phyloP scores from a whole-genome alignment of 805 yeast species.

The Komagataella pastoris region DNA sequence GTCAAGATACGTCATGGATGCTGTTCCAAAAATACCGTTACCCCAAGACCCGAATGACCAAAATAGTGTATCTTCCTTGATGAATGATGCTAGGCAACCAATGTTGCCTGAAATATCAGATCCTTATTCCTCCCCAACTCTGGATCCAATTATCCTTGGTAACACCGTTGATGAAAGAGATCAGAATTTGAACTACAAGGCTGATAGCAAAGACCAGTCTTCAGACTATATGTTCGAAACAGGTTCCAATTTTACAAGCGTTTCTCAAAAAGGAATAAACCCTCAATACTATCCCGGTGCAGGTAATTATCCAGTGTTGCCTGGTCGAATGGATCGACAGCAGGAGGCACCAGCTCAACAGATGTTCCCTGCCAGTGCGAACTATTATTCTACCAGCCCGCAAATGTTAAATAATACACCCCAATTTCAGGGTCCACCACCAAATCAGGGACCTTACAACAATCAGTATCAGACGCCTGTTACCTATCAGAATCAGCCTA shows the following conservation, averaged over 20 bases:
- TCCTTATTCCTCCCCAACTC: neutral
- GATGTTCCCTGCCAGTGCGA: neutral
- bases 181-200: constrained; percentile 4
- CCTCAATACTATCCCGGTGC: constrained; percentile 34
- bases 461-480: neutral
- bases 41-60: neutral
- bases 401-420: constrained; percentile 1
- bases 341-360: constrained; percentile 1
- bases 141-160: constrained; percentile 1
- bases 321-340: constrained; percentile 6
- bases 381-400: neutral
- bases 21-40: neutral
- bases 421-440: constrained; percentile 4
- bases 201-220: constrained; percentile 7
- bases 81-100: neutral
- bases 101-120: neutral
- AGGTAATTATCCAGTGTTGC: constrained; percentile 10
- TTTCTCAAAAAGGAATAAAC: constrained; percentile 64
- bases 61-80: neutral
- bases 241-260: constrained; percentile 64
- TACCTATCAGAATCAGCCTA: constrained; percentile 2
- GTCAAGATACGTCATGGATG: neutral
- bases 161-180: constrained; percentile 7
- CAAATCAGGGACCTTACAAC: constrained; percentile 1
- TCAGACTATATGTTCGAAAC: constrained; percentile 15